Percentiles rank a stretch among this genome's conserved stretches.
phyloP scores from a whole-genome alignment of 2,329 filamentous ascomycete genomes.

The Mycosphaerelloides madeirae region DNA sequence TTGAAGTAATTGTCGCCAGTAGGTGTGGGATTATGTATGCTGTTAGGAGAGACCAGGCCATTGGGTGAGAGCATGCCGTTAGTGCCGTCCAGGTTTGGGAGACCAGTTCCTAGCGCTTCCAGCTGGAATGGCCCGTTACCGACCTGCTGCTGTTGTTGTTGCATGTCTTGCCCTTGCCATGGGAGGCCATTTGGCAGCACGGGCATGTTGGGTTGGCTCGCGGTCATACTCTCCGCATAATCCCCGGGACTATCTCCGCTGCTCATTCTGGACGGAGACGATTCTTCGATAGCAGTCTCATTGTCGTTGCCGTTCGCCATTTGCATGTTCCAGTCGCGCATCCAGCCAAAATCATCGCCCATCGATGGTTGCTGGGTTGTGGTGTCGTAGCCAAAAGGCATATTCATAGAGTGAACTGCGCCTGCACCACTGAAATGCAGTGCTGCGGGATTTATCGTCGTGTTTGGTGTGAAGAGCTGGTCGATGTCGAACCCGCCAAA shows the following conservation, averaged over 20 bases:
- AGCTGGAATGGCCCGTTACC: conserved; percentile 64
- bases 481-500: conserved; percentile 68
- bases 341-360: conserved; percentile 81
- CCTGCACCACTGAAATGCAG: conserved; percentile 72
- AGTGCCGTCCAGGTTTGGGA: conserved; percentile 68
- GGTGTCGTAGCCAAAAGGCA: conserved; percentile 43
- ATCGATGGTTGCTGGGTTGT: conserved; percentile 53
- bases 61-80: conserved; percentile 49
- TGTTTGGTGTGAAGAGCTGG: conserved; percentile 61
- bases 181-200: conserved; percentile 11
- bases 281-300: conserved; percentile 82
- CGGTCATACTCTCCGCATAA: conserved; percentile 86
- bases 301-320: conserved; percentile 57
- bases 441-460: conserved; percentile 61
- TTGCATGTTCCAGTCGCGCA: conserved; percentile 72
- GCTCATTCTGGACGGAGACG: conserved; percentile 92
- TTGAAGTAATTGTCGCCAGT: conserved; percentile 70
- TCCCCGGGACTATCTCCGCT: conserved; percentile 90
- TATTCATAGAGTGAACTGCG: conserved; percentile 22
- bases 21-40: conserved; percentile 63
- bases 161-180: conserved; percentile 14
- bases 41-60: conserved; percentile 63
- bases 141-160: conserved; percentile 61
- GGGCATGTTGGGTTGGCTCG: conserved; percentile 49
- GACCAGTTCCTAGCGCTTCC: conserved; percentile 68